Conservation (phyloP, 805 yeast species). For the Teunomyces stri region DNA sequence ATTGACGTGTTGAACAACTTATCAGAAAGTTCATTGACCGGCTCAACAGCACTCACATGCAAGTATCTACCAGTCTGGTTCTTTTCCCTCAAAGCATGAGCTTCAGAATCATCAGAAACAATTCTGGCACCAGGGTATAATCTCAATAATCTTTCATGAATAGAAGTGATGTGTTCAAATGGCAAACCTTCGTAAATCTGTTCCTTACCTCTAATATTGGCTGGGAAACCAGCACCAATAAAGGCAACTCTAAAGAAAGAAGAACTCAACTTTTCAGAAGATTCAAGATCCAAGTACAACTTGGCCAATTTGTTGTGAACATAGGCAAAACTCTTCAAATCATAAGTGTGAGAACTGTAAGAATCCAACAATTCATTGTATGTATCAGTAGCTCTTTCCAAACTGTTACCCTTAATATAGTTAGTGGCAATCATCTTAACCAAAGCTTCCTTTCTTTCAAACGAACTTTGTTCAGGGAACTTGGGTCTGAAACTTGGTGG, state of each 20-base stretch:
- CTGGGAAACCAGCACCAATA: constrained; percentile 83
- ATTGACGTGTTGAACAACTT: constrained; percentile 47
- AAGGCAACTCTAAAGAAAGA: constrained; percentile 77
- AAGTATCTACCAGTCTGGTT: constrained; percentile 67
- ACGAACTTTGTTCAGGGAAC: constrained; percentile 77
- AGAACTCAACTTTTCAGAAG: constrained; percentile 69
- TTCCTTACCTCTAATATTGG: constrained; percentile 67
- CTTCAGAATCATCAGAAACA: constrained; percentile 58
- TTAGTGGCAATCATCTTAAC: constrained; percentile 68
- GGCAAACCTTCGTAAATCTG: constrained; percentile 85
- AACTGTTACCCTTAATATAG: constrained; percentile 66
- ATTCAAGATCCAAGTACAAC: constrained; percentile 64
- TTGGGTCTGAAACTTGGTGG: constrained; percentile 62
- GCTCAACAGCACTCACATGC: constrained; percentile 70
- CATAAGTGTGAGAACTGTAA: constrained; percentile 69
- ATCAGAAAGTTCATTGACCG: constrained; percentile 53
- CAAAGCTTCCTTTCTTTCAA: constrained; percentile 74
- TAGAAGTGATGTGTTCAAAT: constrained; percentile 81
- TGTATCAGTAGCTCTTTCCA: constrained; percentile 76
- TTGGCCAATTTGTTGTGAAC: constrained; percentile 67
- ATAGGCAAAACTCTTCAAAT: constrained; percentile 69
- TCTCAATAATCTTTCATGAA: constrained; percentile 70
- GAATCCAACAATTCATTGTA: constrained; percentile 76
- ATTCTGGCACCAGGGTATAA: constrained; percentile 81
- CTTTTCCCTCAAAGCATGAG: constrained; percentile 45